phyloP scores from a whole-genome alignment of 2,329 filamentous ascomycete genomes.

The Neurospora sp. region DNA sequence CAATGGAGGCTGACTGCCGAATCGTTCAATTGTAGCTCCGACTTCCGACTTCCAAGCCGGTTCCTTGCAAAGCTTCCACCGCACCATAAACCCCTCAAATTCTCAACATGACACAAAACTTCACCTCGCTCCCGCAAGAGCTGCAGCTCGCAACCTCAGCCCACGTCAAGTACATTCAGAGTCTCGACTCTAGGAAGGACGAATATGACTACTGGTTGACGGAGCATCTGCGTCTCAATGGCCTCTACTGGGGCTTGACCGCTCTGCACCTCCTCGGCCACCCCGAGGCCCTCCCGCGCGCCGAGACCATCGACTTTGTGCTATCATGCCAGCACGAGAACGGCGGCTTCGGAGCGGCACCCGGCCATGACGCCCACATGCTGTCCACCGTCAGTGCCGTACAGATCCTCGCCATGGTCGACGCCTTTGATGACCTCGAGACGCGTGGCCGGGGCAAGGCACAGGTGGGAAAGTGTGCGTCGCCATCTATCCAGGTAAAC shows the following conservation, averaged over 20 bases:
- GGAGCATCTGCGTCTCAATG: slow-evolving; percentile 89
- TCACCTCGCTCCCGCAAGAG: slow-evolving; percentile 29
- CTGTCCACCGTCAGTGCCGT: slow-evolving; percentile 92
- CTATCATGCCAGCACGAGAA: slow-evolving; percentile 82
- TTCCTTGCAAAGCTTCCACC: neutral
- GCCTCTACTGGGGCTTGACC: slow-evolving; percentile 91
- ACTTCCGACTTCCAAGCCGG: too few relatives aligned
- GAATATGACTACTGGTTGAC: slow-evolving; percentile 97
- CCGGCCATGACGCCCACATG: slow-evolving; percentile 91
- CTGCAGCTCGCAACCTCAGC: slow-evolving; percentile 39
- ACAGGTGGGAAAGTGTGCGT: slow-evolving; percentile 71
- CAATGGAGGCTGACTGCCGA: neutral
- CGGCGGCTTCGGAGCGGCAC: slow-evolving; percentile 89
- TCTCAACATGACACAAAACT: slow-evolving; percentile 23
- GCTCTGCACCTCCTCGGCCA: slow-evolving; percentile 75
- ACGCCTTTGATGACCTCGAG: slow-evolving; percentile 78
- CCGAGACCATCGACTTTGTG: slow-evolving; percentile 83
- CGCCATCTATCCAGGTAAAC: neutral
- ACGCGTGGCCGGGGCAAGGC: slow-evolving; percentile 56
- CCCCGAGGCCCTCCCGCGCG: slow-evolving; percentile 70
- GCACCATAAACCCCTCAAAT: slow-evolving; percentile 1
- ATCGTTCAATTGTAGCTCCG: too few relatives aligned
- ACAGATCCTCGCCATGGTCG: slow-evolving; percentile 79
- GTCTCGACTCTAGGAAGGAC: slow-evolving; percentile 82
- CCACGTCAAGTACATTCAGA: slow-evolving; percentile 89